Percentiles rank a stretch among this genome's conserved stretches.
These are phyloP conservation scores for Zygosaccharomyces pseudobailii DNA, from an alignment of 1,139 yeast species.

Conservation along the genomic window DNA sequence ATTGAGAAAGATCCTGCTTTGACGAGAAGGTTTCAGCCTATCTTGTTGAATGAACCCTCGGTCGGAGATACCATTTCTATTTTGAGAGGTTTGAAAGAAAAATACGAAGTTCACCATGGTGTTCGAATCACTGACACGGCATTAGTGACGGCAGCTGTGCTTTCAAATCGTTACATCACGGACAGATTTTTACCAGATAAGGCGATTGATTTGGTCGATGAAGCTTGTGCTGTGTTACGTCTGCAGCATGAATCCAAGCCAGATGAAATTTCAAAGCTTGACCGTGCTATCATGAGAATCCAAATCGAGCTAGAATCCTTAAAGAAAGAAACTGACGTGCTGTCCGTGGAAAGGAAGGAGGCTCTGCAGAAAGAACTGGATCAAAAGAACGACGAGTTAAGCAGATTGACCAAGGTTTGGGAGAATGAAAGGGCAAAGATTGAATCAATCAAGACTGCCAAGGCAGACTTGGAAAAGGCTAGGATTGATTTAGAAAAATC, in stretches of 20 bases:
- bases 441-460: slow-evolving; percentile 71
- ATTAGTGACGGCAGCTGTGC: slow-evolving; percentile 86
- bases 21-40: slow-evolving; percentile 90
- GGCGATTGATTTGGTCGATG: slow-evolving; percentile 94
- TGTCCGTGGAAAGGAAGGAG: slow-evolving; percentile 70
- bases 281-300: slow-evolving; percentile 86
- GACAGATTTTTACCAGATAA: slow-evolving; percentile 92
- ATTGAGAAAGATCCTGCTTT: slow-evolving; percentile 91
- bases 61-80: slow-evolving; percentile 91
- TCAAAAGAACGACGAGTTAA: slow-evolving; percentile 57
- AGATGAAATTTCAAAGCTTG: slow-evolving; percentile 85
- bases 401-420: slow-evolving; percentile 77
- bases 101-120: slow-evolving; percentile 96
- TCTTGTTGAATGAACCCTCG: slow-evolving; percentile 80
- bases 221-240: slow-evolving; percentile 91
- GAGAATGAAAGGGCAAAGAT: slow-evolving; percentile 72
- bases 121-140: slow-evolving; percentile 95
- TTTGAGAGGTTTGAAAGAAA: slow-evolving; percentile 85
- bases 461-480: slow-evolving; percentile 79
- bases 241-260: slow-evolving; percentile 97
- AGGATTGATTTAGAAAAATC: slow-evolving; percentile 75
- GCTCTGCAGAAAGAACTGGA: slow-evolving; percentile 61
- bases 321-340: slow-evolving; percentile 83
- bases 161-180: slow-evolving; percentile 85
- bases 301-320: slow-evolving; percentile 92